Conservation (phyloP, 2,329 filamentous ascomycete genomes). For the Talaromyces sp. region DNA sequence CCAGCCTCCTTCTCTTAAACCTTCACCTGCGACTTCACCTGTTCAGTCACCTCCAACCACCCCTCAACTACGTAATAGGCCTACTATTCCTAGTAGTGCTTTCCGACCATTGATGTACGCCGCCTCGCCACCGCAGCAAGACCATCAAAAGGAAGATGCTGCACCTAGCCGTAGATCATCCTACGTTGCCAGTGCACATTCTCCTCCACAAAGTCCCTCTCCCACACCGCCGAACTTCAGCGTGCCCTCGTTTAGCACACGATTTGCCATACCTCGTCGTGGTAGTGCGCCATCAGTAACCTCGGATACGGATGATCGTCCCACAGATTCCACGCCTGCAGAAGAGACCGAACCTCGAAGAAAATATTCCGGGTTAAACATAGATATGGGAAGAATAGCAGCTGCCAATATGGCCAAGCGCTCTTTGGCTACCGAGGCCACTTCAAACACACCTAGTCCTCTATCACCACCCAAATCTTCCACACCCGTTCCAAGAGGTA, state of each 20-base stretch:
- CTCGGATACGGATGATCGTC: neutral
- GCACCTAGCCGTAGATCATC: conserved; percentile 6
- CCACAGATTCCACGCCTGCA: neutral
- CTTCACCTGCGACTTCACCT: conserved; percentile 12
- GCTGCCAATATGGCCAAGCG: neutral
- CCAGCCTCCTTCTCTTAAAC: conserved; percentile 11
- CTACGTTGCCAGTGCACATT: neutral
- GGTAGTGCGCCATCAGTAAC: neutral
- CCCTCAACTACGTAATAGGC: conserved; percentile 13
- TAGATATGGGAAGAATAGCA: neutral
- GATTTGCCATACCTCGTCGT: conserved; percentile 1
- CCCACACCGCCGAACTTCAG: conserved; percentile 36
- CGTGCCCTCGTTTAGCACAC: conserved; percentile 32
- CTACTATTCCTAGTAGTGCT: conserved; percentile 17
- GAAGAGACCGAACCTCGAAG: neutral
- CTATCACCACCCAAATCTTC: conserved; percentile 9
- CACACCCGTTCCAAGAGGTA: neutral
- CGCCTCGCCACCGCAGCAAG: conserved; percentile 10
- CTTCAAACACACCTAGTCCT: neutral
- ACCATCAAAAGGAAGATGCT: conserved; percentile 4
- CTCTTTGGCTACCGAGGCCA: conserved; percentile 1
- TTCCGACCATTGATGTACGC: conserved; percentile 20
- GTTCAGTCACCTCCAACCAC: conserved; percentile 10
- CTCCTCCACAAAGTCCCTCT: conserved; percentile 19
- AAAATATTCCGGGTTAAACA: neutral